These are phyloP conservation scores for Ustilago tritici DNA, from an alignment of 1,284 basidiomycete genomes.

Conservation along the genomic window DNA sequence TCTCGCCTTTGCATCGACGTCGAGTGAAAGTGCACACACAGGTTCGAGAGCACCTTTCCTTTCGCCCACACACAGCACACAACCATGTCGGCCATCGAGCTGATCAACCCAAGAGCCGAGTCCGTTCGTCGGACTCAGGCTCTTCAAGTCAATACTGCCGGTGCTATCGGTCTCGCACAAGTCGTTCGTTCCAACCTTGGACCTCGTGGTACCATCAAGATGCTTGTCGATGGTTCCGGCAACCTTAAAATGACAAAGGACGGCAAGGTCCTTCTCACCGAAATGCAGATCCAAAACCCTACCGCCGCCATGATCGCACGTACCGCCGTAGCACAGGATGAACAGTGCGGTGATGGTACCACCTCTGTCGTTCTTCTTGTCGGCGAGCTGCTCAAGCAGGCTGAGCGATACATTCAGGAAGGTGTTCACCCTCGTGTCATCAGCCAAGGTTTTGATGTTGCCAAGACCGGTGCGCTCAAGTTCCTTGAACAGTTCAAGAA, in stretches of 20 bases:
- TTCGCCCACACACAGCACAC: background rate
- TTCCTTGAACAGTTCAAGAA: conserved; percentile 92
- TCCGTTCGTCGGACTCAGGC: conserved; percentile 91
- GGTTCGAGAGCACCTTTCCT: background rate
- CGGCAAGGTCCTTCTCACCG: conserved; percentile 96
- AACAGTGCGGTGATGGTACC: conserved; percentile 98
- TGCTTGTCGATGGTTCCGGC: conserved; percentile 99
- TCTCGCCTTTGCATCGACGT: background rate
- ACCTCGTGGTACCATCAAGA: conserved; percentile 83
- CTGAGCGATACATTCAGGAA: conserved; percentile 96
- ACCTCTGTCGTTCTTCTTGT: conserved; percentile 97
- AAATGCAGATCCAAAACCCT: conserved; percentile 99
- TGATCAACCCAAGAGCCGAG: conserved; percentile 77
- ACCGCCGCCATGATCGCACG: conserved; percentile 99
- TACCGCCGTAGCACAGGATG: conserved; percentile 97
- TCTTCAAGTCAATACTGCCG: conserved; percentile 83
- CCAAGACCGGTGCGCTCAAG: conserved; percentile 94
- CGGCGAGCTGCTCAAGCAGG: conserved; percentile 96
- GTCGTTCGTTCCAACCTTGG: conserved; percentile 98
- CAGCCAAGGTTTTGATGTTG: conserved; percentile 93
- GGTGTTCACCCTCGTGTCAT: conserved; percentile 98
- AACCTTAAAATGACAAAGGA: conserved; percentile 99
- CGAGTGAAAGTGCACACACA: background rate
- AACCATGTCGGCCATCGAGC: conserved; percentile 67
- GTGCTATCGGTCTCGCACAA: conserved; percentile 95